A percentile compares a stretch with the other conserved stretches of the same genome.
phyloP scores from a whole-genome alignment of 768 basidiomycete species.

The Galerina sulciceps region DNA sequence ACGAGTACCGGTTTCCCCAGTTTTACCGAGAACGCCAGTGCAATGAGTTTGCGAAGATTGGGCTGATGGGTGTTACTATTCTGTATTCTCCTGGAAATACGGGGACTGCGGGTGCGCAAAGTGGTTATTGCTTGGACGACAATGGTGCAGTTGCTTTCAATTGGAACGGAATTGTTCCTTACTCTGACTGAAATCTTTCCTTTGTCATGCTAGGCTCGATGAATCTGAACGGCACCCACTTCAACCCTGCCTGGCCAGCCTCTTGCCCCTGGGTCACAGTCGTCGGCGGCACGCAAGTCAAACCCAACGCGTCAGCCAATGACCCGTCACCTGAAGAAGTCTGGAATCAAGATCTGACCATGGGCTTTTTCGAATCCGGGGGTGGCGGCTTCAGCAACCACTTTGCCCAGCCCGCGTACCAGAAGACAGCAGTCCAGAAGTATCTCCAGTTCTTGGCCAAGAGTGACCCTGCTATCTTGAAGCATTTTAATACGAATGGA shows the following conservation, averaged over 20 bases:
- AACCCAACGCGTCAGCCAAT: constrained; percentile 31
- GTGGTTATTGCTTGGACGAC: constrained; percentile 38
- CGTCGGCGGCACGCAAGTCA: constrained; percentile 54
- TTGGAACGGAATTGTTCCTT: background rate
- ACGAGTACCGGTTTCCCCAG: constrained; percentile 31
- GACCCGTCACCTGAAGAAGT: constrained; percentile 41
- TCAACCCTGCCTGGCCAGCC: constrained; percentile 49
- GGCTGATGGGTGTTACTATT: constrained; percentile 61
- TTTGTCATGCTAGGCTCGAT: constrained; percentile 28
- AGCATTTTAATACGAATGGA: constrained; percentile 32
- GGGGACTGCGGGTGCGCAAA: constrained; percentile 47
- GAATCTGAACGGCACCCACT: constrained; percentile 37
- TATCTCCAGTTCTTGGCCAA: constrained; percentile 43
- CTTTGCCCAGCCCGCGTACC: constrained; percentile 40
- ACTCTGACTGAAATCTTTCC: background rate
- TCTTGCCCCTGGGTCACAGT: constrained; percentile 53
- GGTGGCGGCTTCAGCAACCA: constrained; percentile 55
- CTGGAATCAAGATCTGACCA: constrained; percentile 44
- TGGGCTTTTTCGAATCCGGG: constrained; percentile 43
- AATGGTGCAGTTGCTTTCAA: constrained; percentile 12
- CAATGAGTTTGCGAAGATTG: constrained; percentile 38
- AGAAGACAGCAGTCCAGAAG: constrained; percentile 38
- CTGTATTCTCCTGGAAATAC: constrained; percentile 62
- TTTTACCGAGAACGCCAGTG: constrained; percentile 37
- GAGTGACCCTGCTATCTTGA: constrained; percentile 26